These are phyloP conservation scores for Helotiales sp. DNA, from an alignment of 2,329 filamentous ascomycete species.

Conservation along the genomic window DNA sequence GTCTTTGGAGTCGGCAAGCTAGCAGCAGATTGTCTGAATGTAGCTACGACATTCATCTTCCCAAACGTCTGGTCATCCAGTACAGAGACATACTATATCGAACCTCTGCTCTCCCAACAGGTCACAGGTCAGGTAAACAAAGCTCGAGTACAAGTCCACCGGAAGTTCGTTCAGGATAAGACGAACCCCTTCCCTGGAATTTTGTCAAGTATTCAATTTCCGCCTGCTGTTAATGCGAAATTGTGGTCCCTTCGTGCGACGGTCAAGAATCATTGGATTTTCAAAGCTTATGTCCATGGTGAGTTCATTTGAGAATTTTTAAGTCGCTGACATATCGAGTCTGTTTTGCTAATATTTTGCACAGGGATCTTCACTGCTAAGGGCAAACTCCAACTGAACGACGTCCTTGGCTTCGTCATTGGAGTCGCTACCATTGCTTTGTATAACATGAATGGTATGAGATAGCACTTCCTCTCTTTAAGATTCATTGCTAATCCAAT, in stretches of 20 bases:
- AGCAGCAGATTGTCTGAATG: constrained; percentile 71
- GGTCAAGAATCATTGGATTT: constrained; percentile 56
- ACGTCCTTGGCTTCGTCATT: constrained; percentile 38
- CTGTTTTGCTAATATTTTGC: neutral
- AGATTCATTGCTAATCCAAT: neutral
- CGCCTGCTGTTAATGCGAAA: constrained; percentile 34
- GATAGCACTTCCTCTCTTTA: neutral
- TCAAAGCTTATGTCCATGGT: constrained; percentile 39
- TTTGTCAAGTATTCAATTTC: constrained; percentile 44
- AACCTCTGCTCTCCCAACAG: constrained; percentile 42
- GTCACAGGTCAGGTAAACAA: constrained; percentile 25
- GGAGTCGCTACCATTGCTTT: constrained; percentile 36
- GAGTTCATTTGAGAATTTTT: neutral
- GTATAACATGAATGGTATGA: constrained; percentile 37
- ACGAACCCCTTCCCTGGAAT: constrained; percentile 49
- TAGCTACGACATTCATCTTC: constrained; percentile 71
- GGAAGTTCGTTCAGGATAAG: constrained; percentile 33
- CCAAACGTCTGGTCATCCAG: constrained; percentile 68
- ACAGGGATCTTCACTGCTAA: constrained; percentile 24
- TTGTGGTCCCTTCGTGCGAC: constrained; percentile 59
- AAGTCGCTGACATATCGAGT: neutral
- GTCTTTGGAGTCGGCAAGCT: constrained; percentile 77
- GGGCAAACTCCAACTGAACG: constrained; percentile 34
- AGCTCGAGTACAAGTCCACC: constrained; percentile 23
- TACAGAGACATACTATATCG: constrained; percentile 56